Evolutionary conservation across 75 land plant species (phyloP).

Genomic region (Cryptomeria japonica): DNA sequence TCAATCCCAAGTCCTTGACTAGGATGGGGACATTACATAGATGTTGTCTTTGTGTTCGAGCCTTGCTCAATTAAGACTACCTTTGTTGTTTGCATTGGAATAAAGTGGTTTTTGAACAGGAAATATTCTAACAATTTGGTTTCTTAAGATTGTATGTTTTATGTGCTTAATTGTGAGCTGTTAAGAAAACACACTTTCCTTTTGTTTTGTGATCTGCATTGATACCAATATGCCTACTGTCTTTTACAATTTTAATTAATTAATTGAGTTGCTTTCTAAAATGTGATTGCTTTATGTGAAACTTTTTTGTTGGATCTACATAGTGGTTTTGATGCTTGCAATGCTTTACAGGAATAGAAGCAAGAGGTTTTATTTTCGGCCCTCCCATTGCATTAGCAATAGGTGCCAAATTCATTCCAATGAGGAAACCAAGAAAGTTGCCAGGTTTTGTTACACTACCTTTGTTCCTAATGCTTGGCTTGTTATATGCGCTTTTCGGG

Average conservation of each 20-base stretch:
- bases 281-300: neutral
- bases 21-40: too few relatives aligned
- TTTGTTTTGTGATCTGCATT: neutral
- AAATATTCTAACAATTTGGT: neutral
- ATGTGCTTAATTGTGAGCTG: neutral
- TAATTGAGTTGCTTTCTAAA: neutral
- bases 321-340: neutral
- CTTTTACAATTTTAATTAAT: neutral
- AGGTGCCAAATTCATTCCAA: constrained; percentile 93
- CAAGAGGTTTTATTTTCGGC: constrained; percentile 92
- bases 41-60: neutral
- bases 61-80: neutral
- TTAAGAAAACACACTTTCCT: neutral
- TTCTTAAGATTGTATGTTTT: neutral
- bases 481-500: neutral
- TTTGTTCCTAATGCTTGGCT: neutral
- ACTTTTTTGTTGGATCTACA: neutral
- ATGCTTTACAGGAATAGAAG: constrained; percentile 68
- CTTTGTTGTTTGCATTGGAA: neutral
- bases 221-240: neutral
- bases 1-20: too few relatives aligned
- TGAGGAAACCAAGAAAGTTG: constrained; percentile 83
- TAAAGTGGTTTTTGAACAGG: neutral
- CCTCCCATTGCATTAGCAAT: constrained; percentile 94
- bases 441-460: constrained; percentile 51